Percentiles rank a stretch among this genome's conserved stretches.
These are phyloP conservation scores for Pleurozium schreberi DNA, from an alignment of 225 moss, liverwort and hornwort species.

Conservation along the genomic window DNA sequence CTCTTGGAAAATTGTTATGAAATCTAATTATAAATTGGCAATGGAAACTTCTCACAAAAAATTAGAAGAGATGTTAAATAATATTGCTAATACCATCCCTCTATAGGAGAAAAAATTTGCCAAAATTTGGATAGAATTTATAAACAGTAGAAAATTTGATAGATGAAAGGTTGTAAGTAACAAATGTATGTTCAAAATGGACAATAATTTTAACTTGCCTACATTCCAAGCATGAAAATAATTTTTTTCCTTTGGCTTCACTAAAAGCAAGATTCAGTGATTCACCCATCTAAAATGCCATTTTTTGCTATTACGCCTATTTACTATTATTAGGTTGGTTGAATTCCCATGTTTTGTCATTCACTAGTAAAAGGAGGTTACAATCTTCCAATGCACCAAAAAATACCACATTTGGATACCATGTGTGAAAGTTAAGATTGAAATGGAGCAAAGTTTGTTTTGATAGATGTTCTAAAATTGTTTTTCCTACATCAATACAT, in stretches of 20 bases:
- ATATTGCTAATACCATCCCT: too few relatives aligned
- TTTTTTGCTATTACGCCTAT: too few relatives aligned
- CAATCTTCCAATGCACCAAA: neutral
- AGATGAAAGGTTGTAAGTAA: neutral
- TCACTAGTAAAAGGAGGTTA: too few relatives aligned
- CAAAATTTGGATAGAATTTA: neutral
- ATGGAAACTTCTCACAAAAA: too few relatives aligned
- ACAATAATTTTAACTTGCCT: neutral
- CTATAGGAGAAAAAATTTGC: rapidly evolving
- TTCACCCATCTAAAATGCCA: too few relatives aligned
- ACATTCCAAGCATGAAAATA: neutral
- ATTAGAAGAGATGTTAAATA: too few relatives aligned
- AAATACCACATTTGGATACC: rapidly evolving
- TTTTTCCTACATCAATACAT: neutral
- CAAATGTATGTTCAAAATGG: neutral
- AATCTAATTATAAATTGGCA: neutral
- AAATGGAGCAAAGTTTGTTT: too few relatives aligned
- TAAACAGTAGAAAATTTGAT: neutral
- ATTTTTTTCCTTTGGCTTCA: too few relatives aligned
- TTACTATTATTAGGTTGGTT: neutral
- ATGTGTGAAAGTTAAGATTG: neutral
- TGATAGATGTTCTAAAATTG: neutral
- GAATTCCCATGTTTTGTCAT: too few relatives aligned
- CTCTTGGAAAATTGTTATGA: neutral
- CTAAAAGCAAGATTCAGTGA: too few relatives aligned